phyloP scores from a whole-genome alignment of 257 asterid genomes.

The Leonotis leonurus region DNA sequence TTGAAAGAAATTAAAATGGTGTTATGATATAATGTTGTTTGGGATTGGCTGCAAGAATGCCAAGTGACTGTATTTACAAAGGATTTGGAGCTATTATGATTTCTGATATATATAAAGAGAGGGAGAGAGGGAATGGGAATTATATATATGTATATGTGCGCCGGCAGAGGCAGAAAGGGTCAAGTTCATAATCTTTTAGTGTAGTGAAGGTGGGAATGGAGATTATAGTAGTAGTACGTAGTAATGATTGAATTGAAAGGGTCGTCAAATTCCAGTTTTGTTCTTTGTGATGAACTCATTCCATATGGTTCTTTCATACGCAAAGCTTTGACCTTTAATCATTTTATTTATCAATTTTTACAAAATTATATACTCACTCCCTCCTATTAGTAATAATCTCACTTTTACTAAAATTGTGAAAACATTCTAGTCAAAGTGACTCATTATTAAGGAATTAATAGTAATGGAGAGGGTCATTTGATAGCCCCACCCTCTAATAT shows the following conservation, averaged over 20 bases:
- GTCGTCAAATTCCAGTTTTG: slow-evolving; percentile 13
- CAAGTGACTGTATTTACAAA: slow-evolving; percentile 11
- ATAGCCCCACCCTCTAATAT: no score
- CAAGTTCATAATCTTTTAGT: background rate
- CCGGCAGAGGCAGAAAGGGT: slow-evolving; percentile 24
- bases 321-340: no score
- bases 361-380: no score
- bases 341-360: no score
- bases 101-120: background rate
- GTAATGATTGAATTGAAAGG: background rate
- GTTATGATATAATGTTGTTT: background rate
- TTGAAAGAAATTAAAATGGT: background rate
- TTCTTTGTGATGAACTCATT: background rate
- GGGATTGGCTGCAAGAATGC: background rate
- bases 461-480: no score
- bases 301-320: slow-evolving; percentile 7
- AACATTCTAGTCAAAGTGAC: no score
- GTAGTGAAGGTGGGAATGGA: background rate
- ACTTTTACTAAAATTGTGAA: no score
- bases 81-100: background rate
- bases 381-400: no score
- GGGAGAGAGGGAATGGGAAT: background rate
- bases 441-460: no score
- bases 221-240: slow-evolving; percentile 2
- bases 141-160: background rate